phyloP scores from a whole-genome alignment of 768 basidiomycete species.

The Brasilioporus rufonigricans region DNA sequence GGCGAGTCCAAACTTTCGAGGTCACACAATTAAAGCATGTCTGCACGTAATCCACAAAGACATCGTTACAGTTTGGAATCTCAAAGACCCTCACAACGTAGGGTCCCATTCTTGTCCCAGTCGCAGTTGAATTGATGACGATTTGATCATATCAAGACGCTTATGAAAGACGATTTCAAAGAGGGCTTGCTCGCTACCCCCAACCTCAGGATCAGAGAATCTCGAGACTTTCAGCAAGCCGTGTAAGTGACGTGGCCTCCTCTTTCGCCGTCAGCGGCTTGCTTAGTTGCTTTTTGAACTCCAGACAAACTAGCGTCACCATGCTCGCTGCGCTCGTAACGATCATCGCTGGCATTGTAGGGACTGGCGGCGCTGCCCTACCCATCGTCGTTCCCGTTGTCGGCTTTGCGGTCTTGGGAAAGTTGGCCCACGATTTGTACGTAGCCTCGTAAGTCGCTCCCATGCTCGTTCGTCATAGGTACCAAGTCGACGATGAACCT shows the following conservation, averaged over 20 bases:
- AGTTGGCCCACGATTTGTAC: not conserved
- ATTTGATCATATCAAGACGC: not conserved
- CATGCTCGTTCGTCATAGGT: no score
- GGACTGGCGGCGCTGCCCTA: not conserved
- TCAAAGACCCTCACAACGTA: not conserved
- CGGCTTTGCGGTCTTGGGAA: not conserved
- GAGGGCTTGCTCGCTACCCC: not conserved
- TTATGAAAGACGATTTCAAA: not conserved
- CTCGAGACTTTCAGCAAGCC: not conserved
- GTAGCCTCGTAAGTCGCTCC: not conserved
- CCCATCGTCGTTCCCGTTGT: constrained; percentile 4
- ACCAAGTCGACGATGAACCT: no score
- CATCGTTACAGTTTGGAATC: not conserved
- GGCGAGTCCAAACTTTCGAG: not conserved
- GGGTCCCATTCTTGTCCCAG: constrained; percentile 19
- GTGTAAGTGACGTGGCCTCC: not conserved
- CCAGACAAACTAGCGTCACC: not conserved
- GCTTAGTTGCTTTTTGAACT: not conserved
- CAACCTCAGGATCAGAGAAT: not conserved
- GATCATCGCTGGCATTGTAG: not conserved
- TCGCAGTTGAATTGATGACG: not conserved
- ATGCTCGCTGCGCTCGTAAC: constrained; percentile 1
- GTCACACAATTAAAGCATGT: not conserved
- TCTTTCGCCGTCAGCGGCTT: not conserved
- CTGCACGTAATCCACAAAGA: not conserved